Percentiles rank a stretch among this genome's conserved stretches.
phyloP scores from a whole-genome alignment of 1,139 yeast genomes.

The Hansenula lynferdii region DNA sequence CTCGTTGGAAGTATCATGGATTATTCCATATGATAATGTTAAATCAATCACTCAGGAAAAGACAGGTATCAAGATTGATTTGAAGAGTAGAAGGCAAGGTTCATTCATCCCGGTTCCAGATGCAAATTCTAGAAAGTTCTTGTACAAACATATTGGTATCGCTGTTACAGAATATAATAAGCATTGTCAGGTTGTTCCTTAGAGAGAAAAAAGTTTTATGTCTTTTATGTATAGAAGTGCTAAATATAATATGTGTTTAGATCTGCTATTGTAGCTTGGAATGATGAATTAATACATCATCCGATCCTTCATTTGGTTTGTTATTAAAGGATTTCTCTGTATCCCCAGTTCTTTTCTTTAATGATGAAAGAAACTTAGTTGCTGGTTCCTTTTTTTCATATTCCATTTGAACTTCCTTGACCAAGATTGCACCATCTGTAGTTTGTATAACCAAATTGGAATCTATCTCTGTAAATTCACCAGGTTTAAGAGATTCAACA shows the following conservation, averaged over 20 bases:
- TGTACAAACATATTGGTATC: conserved; percentile 69
- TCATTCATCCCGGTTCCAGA: conserved; percentile 82
- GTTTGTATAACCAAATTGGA: conserved; percentile 36
- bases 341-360: conserved; percentile 43
- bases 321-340: conserved; percentile 10
- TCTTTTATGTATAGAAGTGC: not conserved
- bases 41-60: conserved; percentile 70
- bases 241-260: not conserved
- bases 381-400: conserved; percentile 46
- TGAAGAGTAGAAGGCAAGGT: conserved; percentile 57
- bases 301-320: not conserved
- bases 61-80: conserved; percentile 69
- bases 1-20: conserved; percentile 59
- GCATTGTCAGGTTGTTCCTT: conserved; percentile 35
- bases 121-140: conserved; percentile 51
- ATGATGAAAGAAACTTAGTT: conserved; percentile 32
- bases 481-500: conserved; percentile 26
- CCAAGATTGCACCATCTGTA: conserved; percentile 35
- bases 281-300: not conserved
- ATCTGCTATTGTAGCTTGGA: conserved; percentile 1
- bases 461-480: conserved; percentile 35
- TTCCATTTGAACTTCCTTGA: conserved; percentile 44
- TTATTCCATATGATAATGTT: conserved; percentile 53
- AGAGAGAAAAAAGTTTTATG: not conserved
- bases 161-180: conserved; percentile 82